Base-by-base conservation (phyloP, 2,329 filamentous ascomycete genomes). In the Aspergillus viridinutans region DNA sequence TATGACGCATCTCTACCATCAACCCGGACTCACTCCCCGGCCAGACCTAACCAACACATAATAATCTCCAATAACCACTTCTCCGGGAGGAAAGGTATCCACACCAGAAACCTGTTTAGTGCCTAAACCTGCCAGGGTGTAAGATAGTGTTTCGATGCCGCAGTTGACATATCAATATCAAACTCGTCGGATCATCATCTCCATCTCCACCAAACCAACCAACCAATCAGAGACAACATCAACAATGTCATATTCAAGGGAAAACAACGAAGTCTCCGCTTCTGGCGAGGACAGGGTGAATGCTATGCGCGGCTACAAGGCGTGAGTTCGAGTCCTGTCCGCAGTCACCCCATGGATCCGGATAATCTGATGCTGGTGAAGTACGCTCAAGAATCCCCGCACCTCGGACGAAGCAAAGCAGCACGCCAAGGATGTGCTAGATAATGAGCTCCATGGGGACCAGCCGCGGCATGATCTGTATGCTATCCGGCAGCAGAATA, bases 381-480 rank as follows among this genome's bases (percentile, higher is more conserved):
- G 66, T 9, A 53, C 58, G 1, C 45, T 58, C 1, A 55, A 59
- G 25, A 66, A 65, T n/a, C 62, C 64, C 9, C 60, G 64, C 4
- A 57, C 65, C 14, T 68, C 65, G 0, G 54, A 64, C 8, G 56
- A 60, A 25, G 64, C 64, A 35, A 70, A 71, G 58, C 14, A 63
- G n/a, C 55, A 68, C 43, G 67, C 68, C 1, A 32, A 61, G 42
- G 61, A 67, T 21, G 52, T 68, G 3, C 57, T 68, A 26, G 58
- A 64, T 45, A 62, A 64, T 40, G 62, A 65, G 38, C 17, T 65
- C 28, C 53, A 49, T n/a, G 60, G 60, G n/a, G 59, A 61, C 49
- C 14, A 55, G 25, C 58, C 64, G 20, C 61, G 53, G 1, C 55
- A 60, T 21, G 60, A 63, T 4, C 47, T 60, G 32, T 58, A 62